These are phyloP conservation scores for Kwoniella heveanensis DNA, from an alignment of 768 basidiomycete species.

Conservation along the genomic window DNA sequence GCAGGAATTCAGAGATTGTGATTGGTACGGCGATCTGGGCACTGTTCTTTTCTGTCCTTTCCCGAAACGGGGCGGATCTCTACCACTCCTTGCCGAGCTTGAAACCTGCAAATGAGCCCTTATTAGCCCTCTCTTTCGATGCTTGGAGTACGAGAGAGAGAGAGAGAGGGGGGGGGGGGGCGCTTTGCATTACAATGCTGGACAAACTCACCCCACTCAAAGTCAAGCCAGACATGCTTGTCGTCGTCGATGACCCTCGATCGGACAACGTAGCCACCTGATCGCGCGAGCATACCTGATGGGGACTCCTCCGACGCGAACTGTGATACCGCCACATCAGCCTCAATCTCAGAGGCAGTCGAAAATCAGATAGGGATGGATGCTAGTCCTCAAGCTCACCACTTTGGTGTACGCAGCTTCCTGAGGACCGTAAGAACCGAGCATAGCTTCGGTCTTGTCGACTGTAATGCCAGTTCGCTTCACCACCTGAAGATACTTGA, in stretches of 20 bases:
- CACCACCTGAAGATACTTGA: constrained; percentile 78
- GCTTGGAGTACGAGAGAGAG: no score
- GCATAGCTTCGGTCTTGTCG: constrained; percentile 74
- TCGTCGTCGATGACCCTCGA: constrained; percentile 90
- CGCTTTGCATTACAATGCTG: no score
- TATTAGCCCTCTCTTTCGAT: not conserved
- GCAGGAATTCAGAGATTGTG: no score
- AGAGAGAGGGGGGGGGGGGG: no score
- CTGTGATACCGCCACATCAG: no score
- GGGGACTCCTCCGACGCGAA: constrained; percentile 59
- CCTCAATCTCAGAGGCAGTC: no score
- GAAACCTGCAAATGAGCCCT: constrained; percentile 59
- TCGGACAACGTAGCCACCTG: constrained; percentile 73
- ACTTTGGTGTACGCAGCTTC: constrained; percentile 69
- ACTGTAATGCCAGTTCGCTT: constrained; percentile 78
- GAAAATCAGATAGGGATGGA: not conserved
- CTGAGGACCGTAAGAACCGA: constrained; percentile 85
- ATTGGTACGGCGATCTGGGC: no score
- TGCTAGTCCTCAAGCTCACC: constrained; percentile 42
- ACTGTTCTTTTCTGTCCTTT: not conserved
- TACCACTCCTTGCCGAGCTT: constrained; percentile 92
- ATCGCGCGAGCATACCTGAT: constrained; percentile 80
- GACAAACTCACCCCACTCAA: constrained; percentile 66
- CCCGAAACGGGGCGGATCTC: not conserved
- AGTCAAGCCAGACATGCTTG: constrained; percentile 71